Evolutionary conservation across 768 basidiomycete species (phyloP).

Genomic region (Leccinellum luteum): DNA sequence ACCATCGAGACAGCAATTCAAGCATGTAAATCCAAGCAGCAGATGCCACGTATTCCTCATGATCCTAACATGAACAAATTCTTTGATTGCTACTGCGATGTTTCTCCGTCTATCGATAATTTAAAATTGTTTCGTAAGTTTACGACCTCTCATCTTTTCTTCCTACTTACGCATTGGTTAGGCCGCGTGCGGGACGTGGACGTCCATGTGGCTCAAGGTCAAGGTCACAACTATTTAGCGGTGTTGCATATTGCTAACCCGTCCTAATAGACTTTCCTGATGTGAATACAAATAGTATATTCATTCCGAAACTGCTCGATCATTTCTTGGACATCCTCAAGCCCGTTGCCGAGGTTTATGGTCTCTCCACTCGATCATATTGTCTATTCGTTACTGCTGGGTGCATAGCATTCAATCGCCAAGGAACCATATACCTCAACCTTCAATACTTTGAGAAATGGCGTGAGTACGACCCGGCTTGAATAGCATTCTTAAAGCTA

Average conservation of each 20-base stretch:
- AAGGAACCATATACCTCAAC: slow-evolving; percentile 82
- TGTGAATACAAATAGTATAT: slow-evolving; percentile 41
- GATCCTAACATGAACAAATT: slow-evolving; percentile 64
- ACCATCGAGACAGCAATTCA: not conserved
- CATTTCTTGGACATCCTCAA: slow-evolving; percentile 69
- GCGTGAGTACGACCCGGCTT: slow-evolving; percentile 53
- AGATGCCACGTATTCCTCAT: slow-evolving; percentile 28
- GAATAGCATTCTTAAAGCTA: no score
- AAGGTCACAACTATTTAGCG: slow-evolving; percentile 37
- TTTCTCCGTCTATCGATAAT: slow-evolving; percentile 56
- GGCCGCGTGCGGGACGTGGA: slow-evolving; percentile 56
- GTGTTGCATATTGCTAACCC: not conserved
- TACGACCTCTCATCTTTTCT: not conserved
- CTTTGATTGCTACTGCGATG: slow-evolving; percentile 71
- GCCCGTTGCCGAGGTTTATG: slow-evolving; percentile 63
- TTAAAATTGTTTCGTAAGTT: slow-evolving; percentile 52
- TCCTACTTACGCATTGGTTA: slow-evolving; percentile 19
- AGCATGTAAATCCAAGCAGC: not conserved
- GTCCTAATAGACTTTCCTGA: slow-evolving; percentile 49
- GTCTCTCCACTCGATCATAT: slow-evolving; percentile 64
- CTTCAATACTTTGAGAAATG: slow-evolving; percentile 79
- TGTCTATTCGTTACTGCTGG: slow-evolving; percentile 70
- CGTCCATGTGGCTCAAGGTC: slow-evolving; percentile 59
- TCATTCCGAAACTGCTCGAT: slow-evolving; percentile 51
- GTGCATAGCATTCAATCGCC: slow-evolving; percentile 90